Percentiles rank a stretch among this genome's conserved stretches.
Conservation (phyloP, 106 monocot species). For the Dendrobium huoshanense region DNA sequence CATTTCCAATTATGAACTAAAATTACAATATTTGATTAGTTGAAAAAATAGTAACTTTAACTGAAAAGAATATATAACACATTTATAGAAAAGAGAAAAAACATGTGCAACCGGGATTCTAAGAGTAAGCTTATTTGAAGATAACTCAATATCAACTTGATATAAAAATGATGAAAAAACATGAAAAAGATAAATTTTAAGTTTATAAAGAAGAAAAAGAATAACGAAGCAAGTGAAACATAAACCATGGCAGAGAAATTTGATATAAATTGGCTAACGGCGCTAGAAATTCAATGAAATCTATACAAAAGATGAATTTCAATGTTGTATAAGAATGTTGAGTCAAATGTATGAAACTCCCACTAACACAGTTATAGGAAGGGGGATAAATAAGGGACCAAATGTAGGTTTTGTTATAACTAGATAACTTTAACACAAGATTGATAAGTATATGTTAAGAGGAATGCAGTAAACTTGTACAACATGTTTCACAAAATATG, state of each 20-base stretch:
- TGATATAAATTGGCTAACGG: neutral
- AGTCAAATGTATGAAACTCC: neutral
- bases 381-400: neutral
- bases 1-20: constrained; percentile 80
- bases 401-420: too few species aligned
- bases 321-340: neutral
- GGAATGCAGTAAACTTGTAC: neutral
- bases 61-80: neutral
- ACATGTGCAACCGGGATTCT: neutral
- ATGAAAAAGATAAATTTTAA: neutral
- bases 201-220: neutral
- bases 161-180: neutral
- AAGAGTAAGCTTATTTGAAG: neutral
- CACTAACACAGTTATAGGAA: neutral
- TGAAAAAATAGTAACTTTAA: neutral
- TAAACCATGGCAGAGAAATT: neutral
- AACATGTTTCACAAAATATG: too few species aligned
- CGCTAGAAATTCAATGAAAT: neutral
- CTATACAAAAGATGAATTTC: neutral
- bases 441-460: too few species aligned
- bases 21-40: constrained; percentile 12
- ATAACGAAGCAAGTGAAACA: neutral
- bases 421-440: too few species aligned
- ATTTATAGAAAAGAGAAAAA: neutral
- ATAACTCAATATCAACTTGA: neutral